Evolutionary conservation across 495 filamentous ascomycete genomes (phyloP), one percentile per base, ranked within the genome.

Genomic region (Chaetomium tenue): DNA sequence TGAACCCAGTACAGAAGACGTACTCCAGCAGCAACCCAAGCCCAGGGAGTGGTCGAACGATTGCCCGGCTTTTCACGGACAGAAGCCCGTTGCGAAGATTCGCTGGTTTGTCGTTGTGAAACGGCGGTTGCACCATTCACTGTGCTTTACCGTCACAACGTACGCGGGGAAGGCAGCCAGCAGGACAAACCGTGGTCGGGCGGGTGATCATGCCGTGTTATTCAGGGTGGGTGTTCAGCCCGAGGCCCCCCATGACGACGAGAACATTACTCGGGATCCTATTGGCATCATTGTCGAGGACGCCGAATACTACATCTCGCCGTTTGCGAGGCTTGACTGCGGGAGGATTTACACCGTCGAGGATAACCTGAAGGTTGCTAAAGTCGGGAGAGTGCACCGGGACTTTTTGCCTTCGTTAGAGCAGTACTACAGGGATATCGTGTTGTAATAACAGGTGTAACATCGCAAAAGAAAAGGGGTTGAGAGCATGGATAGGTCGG

Each of bases 71-170:
- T 75, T 67, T 60, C 58, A 66, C 64, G 63, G 63, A 8, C 61
- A 61, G 39, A 66, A 48, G 20, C 70, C 73, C 12, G 47, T 63
- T 20, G 74, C 67, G 33, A 65, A 63, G 39, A 74, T 64, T 60
- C 65, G 73, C 23, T 76, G 70, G 72, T 76, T 76, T 57, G 66
- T 75, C 42, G 73, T 76, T 6, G 70, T 75, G 0, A 64, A 71
- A 5, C 66, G 66, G 51, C 68, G 68, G 26, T 58, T 63, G 44
- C 63, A 71, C 61, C 69, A 75, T 63, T 68, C 72, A 1, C 64
- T 77, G 11, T 77, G 75, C 67, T 73, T 77, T 55, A 58, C 57
- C 60, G 73, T 77, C 64, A 70, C 70, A 2, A 73, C 73, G 6
- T 70, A 47, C 28, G 58, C 52, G 15, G 54, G 55, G 1, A 58